A percentile compares a stretch with the other conserved stretches of the same genome.
Conservation (phyloP, 2,329 filamentous ascomycete genomes). For the Trichophyton mentagrophytes region DNA sequence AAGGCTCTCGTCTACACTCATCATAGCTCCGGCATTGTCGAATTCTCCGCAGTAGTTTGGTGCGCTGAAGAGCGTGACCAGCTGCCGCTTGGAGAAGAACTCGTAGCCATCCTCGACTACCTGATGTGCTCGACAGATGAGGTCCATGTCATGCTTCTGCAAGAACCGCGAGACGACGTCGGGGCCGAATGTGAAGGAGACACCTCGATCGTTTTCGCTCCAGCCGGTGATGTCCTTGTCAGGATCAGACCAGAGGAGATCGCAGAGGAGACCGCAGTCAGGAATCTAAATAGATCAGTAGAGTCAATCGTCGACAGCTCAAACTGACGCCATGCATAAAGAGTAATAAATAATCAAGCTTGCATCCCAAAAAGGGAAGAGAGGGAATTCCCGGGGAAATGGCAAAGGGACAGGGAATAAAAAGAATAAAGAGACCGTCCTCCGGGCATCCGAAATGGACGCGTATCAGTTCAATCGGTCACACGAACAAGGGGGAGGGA, state of each 20-base stretch:
- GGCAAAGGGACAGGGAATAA: neutral
- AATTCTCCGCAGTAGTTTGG: conserved; percentile 99
- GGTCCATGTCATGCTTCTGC: conserved; percentile 98
- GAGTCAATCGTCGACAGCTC: conserved; percentile 1
- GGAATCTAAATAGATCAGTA: conserved; percentile 56
- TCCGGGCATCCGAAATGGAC: conserved; percentile 4
- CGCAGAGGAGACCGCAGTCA: conserved; percentile 92
- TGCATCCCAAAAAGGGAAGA: neutral
- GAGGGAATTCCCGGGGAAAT: neutral
- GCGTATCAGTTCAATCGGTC: neutral
- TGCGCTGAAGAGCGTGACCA: conserved; percentile 94
- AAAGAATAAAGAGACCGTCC: neutral
- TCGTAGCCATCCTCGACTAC: conserved; percentile 99
- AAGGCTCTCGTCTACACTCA: conserved; percentile 97
- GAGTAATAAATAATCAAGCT: neutral
- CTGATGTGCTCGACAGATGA: conserved; percentile 97
- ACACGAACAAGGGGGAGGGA: conserved; percentile 18
- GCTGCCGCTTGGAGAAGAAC: conserved; percentile 96
- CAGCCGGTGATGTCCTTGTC: conserved; percentile 99
- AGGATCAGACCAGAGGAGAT: conserved; percentile 95
- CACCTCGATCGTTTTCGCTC: conserved; percentile 97
- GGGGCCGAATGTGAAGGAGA: conserved; percentile 95
- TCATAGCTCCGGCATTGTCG: conserved; percentile 98
- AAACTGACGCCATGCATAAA: conserved; percentile 13
- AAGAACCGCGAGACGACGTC: conserved; percentile 95